phyloP scores from a whole-genome alignment of 257 asterid species.

The Cynanchum wilfordii region DNA sequence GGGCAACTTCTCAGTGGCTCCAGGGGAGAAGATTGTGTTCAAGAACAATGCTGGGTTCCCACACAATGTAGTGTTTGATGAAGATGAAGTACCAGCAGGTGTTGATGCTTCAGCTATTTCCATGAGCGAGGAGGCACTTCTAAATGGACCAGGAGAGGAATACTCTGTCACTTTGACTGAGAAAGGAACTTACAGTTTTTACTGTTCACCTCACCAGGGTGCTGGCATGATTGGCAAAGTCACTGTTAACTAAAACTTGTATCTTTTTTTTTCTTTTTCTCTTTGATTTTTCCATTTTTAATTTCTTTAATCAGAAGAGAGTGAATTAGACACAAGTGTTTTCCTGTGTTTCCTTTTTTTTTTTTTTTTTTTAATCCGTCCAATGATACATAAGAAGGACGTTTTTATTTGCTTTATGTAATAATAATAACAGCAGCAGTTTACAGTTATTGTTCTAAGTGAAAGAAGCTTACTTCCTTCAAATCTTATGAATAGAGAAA shows the following conservation, averaged over 20 bases:
- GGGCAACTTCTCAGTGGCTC: constrained; percentile 34
- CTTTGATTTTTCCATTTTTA: constrained; percentile 1
- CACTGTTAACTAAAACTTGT: constrained; percentile 47
- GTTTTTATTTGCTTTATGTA: neutral
- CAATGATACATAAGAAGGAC: neutral
- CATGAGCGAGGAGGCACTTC: constrained; percentile 53
- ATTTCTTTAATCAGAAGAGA: constrained; percentile 10
- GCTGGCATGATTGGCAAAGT: constrained; percentile 84
- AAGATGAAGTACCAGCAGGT: constrained; percentile 71
- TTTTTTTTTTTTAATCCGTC: too few relatives aligned
- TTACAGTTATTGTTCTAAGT: too few relatives aligned
- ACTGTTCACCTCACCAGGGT: constrained; percentile 81
- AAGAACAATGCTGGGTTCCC: constrained; percentile 85
- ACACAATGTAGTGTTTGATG: constrained; percentile 85
- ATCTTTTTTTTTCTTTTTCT: neutral
- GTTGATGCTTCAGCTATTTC: constrained; percentile 69
- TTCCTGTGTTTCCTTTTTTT: neutral
- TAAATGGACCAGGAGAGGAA: constrained; percentile 64
- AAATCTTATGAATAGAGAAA: too few relatives aligned
- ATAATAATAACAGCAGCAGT: neutral
- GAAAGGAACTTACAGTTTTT: constrained; percentile 79
- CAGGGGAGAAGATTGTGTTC: constrained; percentile 79
- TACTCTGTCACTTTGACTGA: constrained; percentile 60
- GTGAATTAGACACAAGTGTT: constrained; percentile 1
- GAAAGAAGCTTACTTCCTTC: too few relatives aligned